Percentiles rank a stretch among this genome's conserved stretches.
Conservation (phyloP, 1,284 basidiomycete genomes). For the Coniferiporia weirii region DNA sequence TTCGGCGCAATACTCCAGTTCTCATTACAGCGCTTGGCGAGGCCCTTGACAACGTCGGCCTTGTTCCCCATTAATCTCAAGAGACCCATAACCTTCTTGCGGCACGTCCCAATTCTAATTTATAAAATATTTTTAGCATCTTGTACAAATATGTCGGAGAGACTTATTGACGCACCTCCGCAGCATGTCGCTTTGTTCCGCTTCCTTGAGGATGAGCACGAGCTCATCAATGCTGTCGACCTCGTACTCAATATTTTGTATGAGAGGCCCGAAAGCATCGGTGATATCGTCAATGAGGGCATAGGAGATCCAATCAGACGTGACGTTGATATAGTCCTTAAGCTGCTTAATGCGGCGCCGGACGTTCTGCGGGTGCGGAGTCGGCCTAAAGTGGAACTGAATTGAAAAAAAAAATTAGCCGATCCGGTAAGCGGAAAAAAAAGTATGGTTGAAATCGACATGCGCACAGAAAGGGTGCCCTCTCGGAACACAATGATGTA, state of each 20-base stretch:
- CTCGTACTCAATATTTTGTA: constrained; percentile 98
- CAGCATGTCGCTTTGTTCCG: constrained; percentile 79
- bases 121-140: background rate
- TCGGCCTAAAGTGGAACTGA: constrained; percentile 96
- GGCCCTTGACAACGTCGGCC: constrained; percentile 98
- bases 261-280: constrained; percentile 97
- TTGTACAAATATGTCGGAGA: background rate
- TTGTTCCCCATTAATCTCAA: constrained; percentile 97
- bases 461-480: constrained; percentile 84
- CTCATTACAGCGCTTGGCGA: constrained; percentile 98
- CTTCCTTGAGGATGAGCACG: constrained; percentile 90
- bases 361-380: constrained; percentile 97
- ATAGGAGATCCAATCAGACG: constrained; percentile 99
- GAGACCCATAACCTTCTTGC: constrained; percentile 99
- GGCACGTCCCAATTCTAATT: constrained; percentile 89
- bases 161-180: constrained; percentile 36
- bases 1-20: constrained; percentile 99
- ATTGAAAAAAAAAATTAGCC: constrained; percentile 3
- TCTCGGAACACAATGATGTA: constrained; percentile 99
- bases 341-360: constrained; percentile 98
- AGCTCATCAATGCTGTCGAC: constrained; percentile 99
- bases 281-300: constrained; percentile 99
- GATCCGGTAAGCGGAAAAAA: background rate
- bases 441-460: constrained; percentile 16
- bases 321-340: constrained; percentile 98